phyloP scores from a whole-genome alignment of 2,329 filamentous ascomycete species.

The Teratosphaeria gauchensis region DNA sequence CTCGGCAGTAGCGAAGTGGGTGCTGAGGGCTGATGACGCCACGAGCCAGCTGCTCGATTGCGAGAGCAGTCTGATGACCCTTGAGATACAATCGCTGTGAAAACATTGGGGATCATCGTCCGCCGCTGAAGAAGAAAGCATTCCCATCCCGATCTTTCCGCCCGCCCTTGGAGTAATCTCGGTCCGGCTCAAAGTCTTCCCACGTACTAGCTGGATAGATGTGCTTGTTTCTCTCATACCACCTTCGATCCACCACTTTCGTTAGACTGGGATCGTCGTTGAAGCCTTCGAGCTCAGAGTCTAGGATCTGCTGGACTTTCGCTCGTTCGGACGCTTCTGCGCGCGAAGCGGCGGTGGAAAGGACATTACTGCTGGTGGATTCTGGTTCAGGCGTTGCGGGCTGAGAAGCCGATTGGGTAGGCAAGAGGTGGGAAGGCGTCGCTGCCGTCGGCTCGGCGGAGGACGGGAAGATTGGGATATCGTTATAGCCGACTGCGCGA shows the following conservation, averaged over 20 bases:
- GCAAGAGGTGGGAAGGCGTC: conserved; percentile 27
- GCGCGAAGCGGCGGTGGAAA: conserved; percentile 18
- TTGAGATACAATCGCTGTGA: no score
- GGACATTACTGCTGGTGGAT: neutral
- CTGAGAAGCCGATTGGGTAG: conserved; percentile 4
- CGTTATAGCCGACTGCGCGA: conserved; percentile 63
- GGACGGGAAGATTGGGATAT: conserved; percentile 66
- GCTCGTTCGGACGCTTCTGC: conserved; percentile 8
- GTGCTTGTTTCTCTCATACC: conserved; percentile 97
- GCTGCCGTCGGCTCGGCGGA: conserved; percentile 40
- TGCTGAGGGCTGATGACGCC: neutral
- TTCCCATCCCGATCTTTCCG: conserved; percentile 82
- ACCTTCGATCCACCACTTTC: conserved; percentile 89
- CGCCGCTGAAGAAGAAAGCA: conserved; percentile 60
- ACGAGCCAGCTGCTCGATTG: neutral
- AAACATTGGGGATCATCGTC: neutral
- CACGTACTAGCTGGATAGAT: conserved; percentile 94
- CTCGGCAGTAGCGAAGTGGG: neutral
- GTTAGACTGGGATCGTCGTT: conserved; percentile 70
- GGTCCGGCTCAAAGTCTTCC: conserved; percentile 87
- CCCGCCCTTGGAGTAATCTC: conserved; percentile 69
- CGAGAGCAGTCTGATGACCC: no score
- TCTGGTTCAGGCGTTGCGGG: neutral
- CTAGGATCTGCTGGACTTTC: conserved; percentile 7
- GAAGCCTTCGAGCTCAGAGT: conserved; percentile 56